Percentiles rank a stretch among this genome's conserved stretches.
Conservation (phyloP, 2,329 filamentous ascomycete species). For the Podosphaera xanthii region DNA sequence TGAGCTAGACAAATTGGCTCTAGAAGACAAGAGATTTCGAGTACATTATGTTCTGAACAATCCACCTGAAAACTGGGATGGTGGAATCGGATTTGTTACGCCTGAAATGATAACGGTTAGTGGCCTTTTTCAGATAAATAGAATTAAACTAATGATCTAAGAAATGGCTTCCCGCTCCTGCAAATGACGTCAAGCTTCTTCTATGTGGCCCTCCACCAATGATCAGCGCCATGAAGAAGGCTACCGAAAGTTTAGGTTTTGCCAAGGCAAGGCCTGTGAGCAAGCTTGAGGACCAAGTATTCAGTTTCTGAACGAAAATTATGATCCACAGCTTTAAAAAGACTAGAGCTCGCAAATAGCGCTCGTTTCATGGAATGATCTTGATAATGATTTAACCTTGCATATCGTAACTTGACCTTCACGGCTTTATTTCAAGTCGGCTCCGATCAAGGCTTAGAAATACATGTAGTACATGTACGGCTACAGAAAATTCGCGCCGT, state of each 20-base stretch:
- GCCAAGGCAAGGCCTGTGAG: conserved; percentile 83
- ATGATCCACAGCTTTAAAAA: background rate
- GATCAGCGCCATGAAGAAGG: conserved; percentile 93
- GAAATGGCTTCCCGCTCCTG: conserved; percentile 63
- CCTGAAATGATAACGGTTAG: conserved; percentile 78
- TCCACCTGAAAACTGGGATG: conserved; percentile 75
- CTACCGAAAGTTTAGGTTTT: conserved; percentile 70
- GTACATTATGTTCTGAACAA: conserved; percentile 95
- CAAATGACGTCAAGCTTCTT: conserved; percentile 74
- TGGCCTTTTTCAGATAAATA: conserved; percentile 4
- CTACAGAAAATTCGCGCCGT: too few relatives aligned
- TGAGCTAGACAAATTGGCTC: conserved; percentile 59
- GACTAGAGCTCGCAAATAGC: too few relatives aligned
- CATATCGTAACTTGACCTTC: too few relatives aligned
- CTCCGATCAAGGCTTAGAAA: too few relatives aligned
- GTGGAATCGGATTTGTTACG: conserved; percentile 86
- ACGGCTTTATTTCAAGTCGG: too few relatives aligned
- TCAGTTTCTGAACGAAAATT: conserved; percentile 50
- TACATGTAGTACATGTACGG: too few relatives aligned
- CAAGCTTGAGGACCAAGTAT: conserved; percentile 95
- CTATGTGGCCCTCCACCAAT: conserved; percentile 92
- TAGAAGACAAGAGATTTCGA: conserved; percentile 59
- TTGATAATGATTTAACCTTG: too few relatives aligned
- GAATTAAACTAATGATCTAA: conserved; percentile 17
- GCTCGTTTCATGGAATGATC: too few relatives aligned